Conservation (phyloP, 768 basidiomycete genomes). For the Xerocomellus chrysenteron region DNA sequence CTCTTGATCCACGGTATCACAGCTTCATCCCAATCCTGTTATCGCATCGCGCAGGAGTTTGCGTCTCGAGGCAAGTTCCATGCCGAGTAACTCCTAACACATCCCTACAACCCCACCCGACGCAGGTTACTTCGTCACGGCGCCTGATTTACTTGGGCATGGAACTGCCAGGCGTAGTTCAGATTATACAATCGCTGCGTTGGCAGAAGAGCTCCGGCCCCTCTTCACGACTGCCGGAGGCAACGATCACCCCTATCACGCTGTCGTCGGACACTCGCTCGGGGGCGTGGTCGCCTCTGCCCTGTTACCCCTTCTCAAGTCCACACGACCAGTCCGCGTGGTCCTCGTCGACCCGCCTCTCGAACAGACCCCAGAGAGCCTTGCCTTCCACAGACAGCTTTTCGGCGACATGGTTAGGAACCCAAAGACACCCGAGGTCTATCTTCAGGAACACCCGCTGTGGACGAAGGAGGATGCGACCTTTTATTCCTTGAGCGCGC, state of each 20-base stretch:
- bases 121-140: conserved; percentile 21
- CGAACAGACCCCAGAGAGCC: not conserved
- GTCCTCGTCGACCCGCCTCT: conserved; percentile 20
- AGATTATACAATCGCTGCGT: conserved; percentile 5
- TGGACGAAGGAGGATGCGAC: conserved; percentile 6
- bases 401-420: not conserved
- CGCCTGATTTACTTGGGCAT: conserved; percentile 23
- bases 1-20: conserved; percentile 21
- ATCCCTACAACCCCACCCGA: no score
- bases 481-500: not conserved
- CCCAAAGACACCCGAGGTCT: not conserved
- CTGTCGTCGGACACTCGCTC: conserved; percentile 19
- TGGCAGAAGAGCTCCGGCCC: conserved; percentile 8
- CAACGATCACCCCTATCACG: not conserved
- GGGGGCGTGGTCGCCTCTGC: conserved; percentile 10
- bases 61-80: conserved; percentile 12
- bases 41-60: conserved; percentile 6
- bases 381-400: not conserved
- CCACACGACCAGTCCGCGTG: conserved; percentile 2
- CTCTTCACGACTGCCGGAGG: not conserved
- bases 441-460: not conserved
- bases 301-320: conserved; percentile 12
- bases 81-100: not conserved
- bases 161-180: not conserved
- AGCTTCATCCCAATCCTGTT: conserved; percentile 9